Evolutionary conservation across 768 basidiomycete genomes (phyloP), one percentile per base, ranked within the genome.

Genomic region (Piloderma croceum): DNA sequence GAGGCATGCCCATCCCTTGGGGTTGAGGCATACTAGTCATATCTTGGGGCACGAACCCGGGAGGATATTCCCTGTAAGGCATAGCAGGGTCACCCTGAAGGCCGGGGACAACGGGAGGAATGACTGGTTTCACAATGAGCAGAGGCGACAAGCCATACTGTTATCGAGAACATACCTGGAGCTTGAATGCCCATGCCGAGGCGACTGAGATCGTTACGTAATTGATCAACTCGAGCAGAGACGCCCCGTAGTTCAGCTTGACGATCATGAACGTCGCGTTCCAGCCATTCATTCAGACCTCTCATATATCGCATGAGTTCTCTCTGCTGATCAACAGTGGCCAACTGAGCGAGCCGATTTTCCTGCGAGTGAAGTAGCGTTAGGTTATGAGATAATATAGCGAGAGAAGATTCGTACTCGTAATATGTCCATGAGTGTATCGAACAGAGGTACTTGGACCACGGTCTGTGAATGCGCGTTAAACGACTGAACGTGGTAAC

Each of bases 261-360:
- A 18, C 89, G 79, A 59, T 89, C 85, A 34, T 73, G 70, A 0
- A 88, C 85, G 56, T 91, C 89, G 24, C 79, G 73, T 41, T 73
- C 79, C 12, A 91, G 64, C 89, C 89, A 91, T 24, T 76, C 73
- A 47, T 90, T 91, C 23, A 90, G 63, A 2, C 70, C 74, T 35
- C 74, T 55, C 76, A 91, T 81, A 49, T 91, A 90, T 38, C 82
- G 67, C 76, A 86, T 86, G 37, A 88, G 63, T 54, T 85, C 84
- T 27, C 84, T 73, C 48, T 86, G 85, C 52, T 90, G 85, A 34
- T 84, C 81, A 11, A 88, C 73, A 20, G 83, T 82, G 0, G 83
- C 85, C 15, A 77, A 59, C 57, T 86, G 83, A 1, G 83, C 83
- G 5, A 76, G 59, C 3, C 81, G 81, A 57, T 84, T 87, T 65